Conservation (phyloP, 192 early-diverging fungal species). For the Coemansia sp. region DNA sequence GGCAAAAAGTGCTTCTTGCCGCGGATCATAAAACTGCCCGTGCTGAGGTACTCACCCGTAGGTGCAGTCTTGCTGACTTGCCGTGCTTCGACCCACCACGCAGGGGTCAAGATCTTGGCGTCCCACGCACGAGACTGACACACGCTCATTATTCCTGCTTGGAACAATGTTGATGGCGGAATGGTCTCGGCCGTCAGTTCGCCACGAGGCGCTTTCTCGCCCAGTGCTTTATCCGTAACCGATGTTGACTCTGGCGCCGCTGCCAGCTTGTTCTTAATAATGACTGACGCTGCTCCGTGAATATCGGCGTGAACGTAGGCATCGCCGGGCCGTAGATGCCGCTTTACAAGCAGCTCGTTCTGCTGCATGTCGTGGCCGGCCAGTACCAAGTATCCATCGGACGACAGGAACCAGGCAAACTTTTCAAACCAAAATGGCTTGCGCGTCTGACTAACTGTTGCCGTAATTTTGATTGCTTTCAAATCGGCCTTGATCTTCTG, state of each 20-base stretch:
- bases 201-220: neutral
- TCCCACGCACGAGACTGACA: slow-evolving; percentile 97
- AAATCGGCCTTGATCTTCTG: slow-evolving; percentile 84
- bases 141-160: slow-evolving; percentile 95
- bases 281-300: slow-evolving; percentile 85
- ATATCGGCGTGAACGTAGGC: slow-evolving; percentile 92
- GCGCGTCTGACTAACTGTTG: slow-evolving; percentile 79
- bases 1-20: slow-evolving; percentile 95
- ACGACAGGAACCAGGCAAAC: slow-evolving; percentile 93
- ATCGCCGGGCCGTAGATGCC: slow-evolving; percentile 68
- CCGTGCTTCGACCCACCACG: slow-evolving; percentile 90
- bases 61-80: slow-evolving; percentile 90
- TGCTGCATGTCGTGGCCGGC: slow-evolving; percentile 91
- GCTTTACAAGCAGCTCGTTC: slow-evolving; percentile 87
- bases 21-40: slow-evolving; percentile 90
- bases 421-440: slow-evolving; percentile 99
- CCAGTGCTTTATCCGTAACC: slow-evolving; percentile 7
- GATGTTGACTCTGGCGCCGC: slow-evolving; percentile 15
- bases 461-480: slow-evolving; percentile 70
- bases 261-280: slow-evolving; percentile 78
- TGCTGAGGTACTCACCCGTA: slow-evolving; percentile 87
- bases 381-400: slow-evolving; percentile 90
- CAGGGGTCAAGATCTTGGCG: slow-evolving; percentile 89
- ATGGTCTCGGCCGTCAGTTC: slow-evolving; percentile 53
- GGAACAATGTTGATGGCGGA: slow-evolving; percentile 87